Conservation (phyloP, 23 red algal genomes). For the Agarophyton chilense region DNA sequence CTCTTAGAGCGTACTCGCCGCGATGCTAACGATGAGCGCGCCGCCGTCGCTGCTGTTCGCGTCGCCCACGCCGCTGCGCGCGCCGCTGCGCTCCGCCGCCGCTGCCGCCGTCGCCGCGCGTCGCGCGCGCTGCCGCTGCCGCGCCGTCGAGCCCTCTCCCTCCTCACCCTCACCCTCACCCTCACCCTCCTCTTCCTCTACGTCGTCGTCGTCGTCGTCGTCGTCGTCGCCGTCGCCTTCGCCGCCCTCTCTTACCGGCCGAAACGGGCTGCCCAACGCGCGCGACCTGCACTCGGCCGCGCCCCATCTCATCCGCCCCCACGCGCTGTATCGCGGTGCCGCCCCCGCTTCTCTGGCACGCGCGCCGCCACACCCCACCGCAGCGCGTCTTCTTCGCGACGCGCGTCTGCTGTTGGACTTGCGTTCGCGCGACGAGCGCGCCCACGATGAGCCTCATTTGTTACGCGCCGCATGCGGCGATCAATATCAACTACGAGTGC, state of each 20-base stretch:
- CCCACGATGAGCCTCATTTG: neutral
- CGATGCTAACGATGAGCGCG: too few species aligned
- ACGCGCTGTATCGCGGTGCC: constrained; percentile 46
- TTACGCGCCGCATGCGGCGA: constrained; percentile 31
- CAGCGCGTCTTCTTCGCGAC: constrained; percentile 23
- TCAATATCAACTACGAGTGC: neutral
- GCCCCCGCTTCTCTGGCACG: constrained; percentile 47
- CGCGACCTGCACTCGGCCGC: constrained; percentile 62
- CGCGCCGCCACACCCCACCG: neutral
- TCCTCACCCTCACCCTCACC: neutral
- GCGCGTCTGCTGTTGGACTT: constrained; percentile 52
- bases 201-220: neutral
- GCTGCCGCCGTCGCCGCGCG: too few species aligned
- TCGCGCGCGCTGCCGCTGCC: too few species aligned
- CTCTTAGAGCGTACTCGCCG: too few species aligned
- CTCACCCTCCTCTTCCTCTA: neutral
- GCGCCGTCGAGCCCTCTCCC: too few species aligned
- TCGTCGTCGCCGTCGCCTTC: neutral
- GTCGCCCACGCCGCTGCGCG: too few species aligned
- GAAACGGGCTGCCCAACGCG: constrained; percentile 63
- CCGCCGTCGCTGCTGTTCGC: too few species aligned
- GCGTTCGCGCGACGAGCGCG: constrained; percentile 65
- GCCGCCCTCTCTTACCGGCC: constrained; percentile 5
- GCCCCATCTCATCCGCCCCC: neutral
- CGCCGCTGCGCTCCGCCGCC: too few species aligned